Conservation (phyloP, 2,329 filamentous ascomycete genomes). For the Onygenales sp. region DNA sequence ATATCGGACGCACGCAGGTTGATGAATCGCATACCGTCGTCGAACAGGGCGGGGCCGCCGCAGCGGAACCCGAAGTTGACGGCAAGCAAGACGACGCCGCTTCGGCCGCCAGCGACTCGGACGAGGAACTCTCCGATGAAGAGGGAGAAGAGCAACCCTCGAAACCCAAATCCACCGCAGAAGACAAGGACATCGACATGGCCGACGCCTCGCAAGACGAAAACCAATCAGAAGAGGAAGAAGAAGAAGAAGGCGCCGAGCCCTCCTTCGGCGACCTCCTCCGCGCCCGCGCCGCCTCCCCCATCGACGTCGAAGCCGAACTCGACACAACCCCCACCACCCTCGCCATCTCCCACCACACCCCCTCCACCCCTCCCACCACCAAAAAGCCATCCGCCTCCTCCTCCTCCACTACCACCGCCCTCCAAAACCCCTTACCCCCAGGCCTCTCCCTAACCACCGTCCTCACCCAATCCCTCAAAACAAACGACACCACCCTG, state of each 20-base stretch:
- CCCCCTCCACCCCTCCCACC: slow-evolving; percentile 27
- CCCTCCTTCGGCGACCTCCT: slow-evolving; percentile 85
- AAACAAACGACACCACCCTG: slow-evolving; percentile 80
- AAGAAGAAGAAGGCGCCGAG: slow-evolving; percentile 37
- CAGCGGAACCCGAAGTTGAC: slow-evolving; percentile 28
- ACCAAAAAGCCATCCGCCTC: slow-evolving; percentile 33
- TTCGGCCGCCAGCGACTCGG: slow-evolving; percentile 19
- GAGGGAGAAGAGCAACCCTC: slow-evolving; percentile 7
- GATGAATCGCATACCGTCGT: slow-evolving; percentile 51
- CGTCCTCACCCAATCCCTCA: slow-evolving; percentile 85
- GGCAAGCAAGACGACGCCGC: slow-evolving; percentile 20
- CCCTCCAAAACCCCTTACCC: slow-evolving; percentile 47
- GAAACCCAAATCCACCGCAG: slow-evolving; percentile 12
- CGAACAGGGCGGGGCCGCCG: slow-evolving; percentile 37
- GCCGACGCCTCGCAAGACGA: slow-evolving; percentile 27
- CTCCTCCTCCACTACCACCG: slow-evolving; percentile 35
- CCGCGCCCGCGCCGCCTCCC: slow-evolving; percentile 56
- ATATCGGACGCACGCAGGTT: slow-evolving; percentile 42
- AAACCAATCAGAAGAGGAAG: slow-evolving; percentile 20
- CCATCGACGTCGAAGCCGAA: slow-evolving; percentile 60
- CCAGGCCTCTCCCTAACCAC: slow-evolving; percentile 76
- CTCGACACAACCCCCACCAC: slow-evolving; percentile 36
- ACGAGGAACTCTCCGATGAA: slow-evolving; percentile 13
- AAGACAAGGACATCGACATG: slow-evolving; percentile 23
- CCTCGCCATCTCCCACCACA: slow-evolving; percentile 30